Percentiles rank a stretch among this genome's conserved stretches.
Evolutionary conservation across 108 stramenopile genomes (phyloP).

Genomic region (Aurantiochytrium sp.): DNA sequence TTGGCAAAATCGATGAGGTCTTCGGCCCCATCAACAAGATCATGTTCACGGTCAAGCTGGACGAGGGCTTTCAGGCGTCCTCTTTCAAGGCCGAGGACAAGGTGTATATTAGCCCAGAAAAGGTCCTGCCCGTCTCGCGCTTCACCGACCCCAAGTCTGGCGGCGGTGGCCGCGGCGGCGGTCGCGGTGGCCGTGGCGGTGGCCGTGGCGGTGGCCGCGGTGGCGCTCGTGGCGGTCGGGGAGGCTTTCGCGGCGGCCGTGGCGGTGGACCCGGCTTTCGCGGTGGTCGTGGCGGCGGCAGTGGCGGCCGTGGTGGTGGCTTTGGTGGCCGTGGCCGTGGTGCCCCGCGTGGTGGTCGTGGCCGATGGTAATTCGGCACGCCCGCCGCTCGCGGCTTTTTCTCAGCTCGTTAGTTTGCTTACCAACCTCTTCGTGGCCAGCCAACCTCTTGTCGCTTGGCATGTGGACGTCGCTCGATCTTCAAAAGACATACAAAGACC

Average conservation of each 20-base stretch:
- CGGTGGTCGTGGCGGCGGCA: constrained; percentile 33
- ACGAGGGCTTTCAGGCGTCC: constrained; percentile 76
- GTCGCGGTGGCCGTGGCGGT: neutral
- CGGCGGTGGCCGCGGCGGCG: constrained; percentile 28
- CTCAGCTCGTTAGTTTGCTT: too few species aligned
- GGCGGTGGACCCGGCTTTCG: constrained; percentile 38
- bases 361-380: constrained; percentile 17
- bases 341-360: constrained; percentile 18
- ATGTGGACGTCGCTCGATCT: too few species aligned
- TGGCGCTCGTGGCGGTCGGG: constrained; percentile 39
- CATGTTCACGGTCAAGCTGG: constrained; percentile 92
- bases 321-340: neutral
- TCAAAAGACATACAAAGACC: too few species aligned
- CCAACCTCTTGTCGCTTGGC: too few species aligned
- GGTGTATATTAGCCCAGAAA: constrained; percentile 83
- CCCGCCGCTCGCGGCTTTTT: neutral
- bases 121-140: constrained; percentile 74
- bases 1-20: constrained; percentile 97
- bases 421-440: too few species aligned
- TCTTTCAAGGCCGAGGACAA: constrained; percentile 80
- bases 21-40: constrained; percentile 82
- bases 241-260: constrained; percentile 41
- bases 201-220: constrained; percentile 27
- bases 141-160: constrained; percentile 70
- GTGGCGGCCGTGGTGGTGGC: constrained; percentile 20